These are phyloP conservation scores for Spatholobus suberectus DNA, from an alignment of 306 rosid genomes.

Conservation along the genomic window DNA sequence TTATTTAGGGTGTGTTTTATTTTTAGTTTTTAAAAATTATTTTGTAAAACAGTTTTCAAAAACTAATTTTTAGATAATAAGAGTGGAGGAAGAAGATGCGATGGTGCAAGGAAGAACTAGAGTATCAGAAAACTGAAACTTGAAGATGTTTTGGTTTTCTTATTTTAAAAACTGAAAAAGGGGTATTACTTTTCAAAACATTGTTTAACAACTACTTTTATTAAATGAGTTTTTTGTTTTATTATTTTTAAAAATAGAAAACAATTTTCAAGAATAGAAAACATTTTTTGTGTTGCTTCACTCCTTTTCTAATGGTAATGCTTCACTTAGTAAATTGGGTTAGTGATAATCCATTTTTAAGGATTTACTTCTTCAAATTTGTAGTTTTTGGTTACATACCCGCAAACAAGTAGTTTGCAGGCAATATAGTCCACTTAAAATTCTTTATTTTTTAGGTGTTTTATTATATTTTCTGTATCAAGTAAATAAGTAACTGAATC, in stretches of 20 bases:
- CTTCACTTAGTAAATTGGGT: not conserved
- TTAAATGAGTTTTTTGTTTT: not conserved
- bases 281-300: too few relatives aligned
- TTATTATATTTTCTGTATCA: not conserved
- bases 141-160: not conserved
- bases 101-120: not conserved
- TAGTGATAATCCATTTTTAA: not conserved
- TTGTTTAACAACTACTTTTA: not conserved
- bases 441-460: conserved; percentile 9
- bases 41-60: not conserved
- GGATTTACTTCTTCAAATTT: conserved; percentile 14
- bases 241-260: not conserved
- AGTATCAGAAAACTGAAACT: not conserved
- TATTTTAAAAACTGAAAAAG: not conserved
- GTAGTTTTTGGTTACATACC: not conserved
- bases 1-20: not conserved
- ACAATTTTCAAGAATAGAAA: not conserved
- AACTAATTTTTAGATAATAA: not conserved
- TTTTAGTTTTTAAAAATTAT: not conserved
- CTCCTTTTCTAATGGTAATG: not conserved
- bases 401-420: not conserved
- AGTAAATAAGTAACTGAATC: conserved; percentile 32
- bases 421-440: not conserved
- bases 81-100: not conserved
- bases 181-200: not conserved